Evolutionary conservation across 768 basidiomycete genomes (phyloP).

Genomic region (Tylopilus vinaceipallidus): DNA sequence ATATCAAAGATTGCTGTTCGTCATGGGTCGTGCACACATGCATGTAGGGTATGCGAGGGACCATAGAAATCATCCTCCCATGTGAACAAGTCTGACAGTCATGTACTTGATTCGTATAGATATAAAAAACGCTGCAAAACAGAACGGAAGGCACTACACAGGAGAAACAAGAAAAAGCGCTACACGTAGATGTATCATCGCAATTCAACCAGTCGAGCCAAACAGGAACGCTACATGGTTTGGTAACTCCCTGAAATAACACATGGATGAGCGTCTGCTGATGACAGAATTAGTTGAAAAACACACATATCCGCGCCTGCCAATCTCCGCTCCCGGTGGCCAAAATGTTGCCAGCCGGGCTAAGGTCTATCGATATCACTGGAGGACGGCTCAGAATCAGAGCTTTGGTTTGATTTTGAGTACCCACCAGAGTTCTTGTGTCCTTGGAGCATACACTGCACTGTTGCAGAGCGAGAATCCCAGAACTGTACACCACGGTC

Average conservation of each 20-base stretch:
- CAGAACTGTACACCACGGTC: constrained; percentile 96
- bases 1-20: neutral
- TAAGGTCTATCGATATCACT: constrained; percentile 75
- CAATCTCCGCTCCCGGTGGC: constrained; percentile 74
- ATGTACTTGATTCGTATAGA: constrained; percentile 20
- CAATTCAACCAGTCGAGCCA: constrained; percentile 7
- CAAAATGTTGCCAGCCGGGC: constrained; percentile 55
- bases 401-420: neutral
- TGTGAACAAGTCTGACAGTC: constrained; percentile 5
- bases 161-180: constrained; percentile 26
- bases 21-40: constrained; percentile 1
- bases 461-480: constrained; percentile 73
- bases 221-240: constrained; percentile 19
- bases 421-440: constrained; percentile 63
- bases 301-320: constrained; percentile 67
- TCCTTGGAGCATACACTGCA: constrained; percentile 91
- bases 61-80: constrained; percentile 5
- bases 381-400: constrained; percentile 9
- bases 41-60: constrained; percentile 3
- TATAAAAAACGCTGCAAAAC: constrained; percentile 17
- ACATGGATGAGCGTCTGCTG: constrained; percentile 3
- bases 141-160: constrained; percentile 20
- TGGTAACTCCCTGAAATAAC: constrained; percentile 29
- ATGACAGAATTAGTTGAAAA: neutral
- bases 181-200: constrained; percentile 26